Conservation (phyloP, 2,329 filamentous ascomycete species). For the Dactylella cylindrospora region DNA sequence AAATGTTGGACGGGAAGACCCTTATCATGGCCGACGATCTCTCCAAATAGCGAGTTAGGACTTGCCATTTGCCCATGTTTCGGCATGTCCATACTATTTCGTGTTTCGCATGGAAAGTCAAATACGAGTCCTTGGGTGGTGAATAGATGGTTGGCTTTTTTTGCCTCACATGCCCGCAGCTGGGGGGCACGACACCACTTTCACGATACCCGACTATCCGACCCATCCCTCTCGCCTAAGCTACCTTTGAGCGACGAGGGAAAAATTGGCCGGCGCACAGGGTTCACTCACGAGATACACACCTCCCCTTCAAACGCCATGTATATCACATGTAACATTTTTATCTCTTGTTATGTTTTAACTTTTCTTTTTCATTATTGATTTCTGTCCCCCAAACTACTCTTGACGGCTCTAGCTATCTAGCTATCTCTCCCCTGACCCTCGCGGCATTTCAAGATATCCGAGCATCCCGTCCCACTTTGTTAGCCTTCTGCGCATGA, state of each 20-base stretch:
- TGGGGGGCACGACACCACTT: too few species aligned
- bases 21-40: slow-evolving; percentile 12
- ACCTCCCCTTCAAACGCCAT: slow-evolving; percentile 43
- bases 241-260: neutral
- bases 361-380: slow-evolving; percentile 20
- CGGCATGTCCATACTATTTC: slow-evolving; percentile 13
- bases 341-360: too few species aligned
- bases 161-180: slow-evolving; percentile 28
- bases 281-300: slow-evolving; percentile 43
- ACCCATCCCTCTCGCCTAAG: slow-evolving; percentile 25
- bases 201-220: slow-evolving; percentile 19
- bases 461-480: slow-evolving; percentile 2
- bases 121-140: slow-evolving; percentile 4
- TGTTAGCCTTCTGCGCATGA: slow-evolving; percentile 8
- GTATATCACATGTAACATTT: slow-evolving; percentile 40
- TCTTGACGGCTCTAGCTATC: too few species aligned
- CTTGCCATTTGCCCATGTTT: slow-evolving; percentile 32
- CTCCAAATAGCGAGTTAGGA: slow-evolving; percentile 3
- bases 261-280: slow-evolving; percentile 23
- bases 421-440: too few species aligned
- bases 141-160: too few species aligned
- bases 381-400: too few species aligned
- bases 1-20: slow-evolving; percentile 34
- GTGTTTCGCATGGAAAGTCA: slow-evolving; percentile 19
- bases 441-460: slow-evolving; percentile 15